phyloP scores from a whole-genome alignment of 192 early-diverging fungal genomes.

The Oehlia diaphana region DNA sequence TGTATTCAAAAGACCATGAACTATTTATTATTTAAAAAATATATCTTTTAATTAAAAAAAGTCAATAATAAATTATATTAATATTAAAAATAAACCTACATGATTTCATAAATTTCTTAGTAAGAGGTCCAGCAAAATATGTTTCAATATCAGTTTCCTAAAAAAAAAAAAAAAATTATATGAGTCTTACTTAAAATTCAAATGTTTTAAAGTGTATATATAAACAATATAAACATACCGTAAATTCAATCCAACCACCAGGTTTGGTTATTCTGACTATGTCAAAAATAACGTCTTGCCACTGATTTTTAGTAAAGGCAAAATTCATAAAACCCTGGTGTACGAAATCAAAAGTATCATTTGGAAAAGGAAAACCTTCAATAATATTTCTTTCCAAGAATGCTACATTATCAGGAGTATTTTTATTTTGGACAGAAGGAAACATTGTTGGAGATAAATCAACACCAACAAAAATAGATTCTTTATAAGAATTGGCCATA shows the following conservation, averaged over 20 bases:
- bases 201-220: too few species aligned
- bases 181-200: too few species aligned
- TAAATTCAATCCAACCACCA: constrained; percentile 52
- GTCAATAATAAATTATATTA: too few species aligned
- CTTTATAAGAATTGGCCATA: constrained; percentile 50
- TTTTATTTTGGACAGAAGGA: constrained; percentile 32
- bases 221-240: constrained; percentile 8
- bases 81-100: background rate
- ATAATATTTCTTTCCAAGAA: constrained; percentile 38
- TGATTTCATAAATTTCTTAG: background rate
- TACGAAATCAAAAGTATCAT: constrained; percentile 57
- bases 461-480: constrained; percentile 47
- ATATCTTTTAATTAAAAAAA: background rate
- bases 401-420: constrained; percentile 34
- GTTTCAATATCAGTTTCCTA: background rate
- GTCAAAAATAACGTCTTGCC: constrained; percentile 46
- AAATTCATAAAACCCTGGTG: constrained; percentile 47
- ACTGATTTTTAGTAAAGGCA: constrained; percentile 43
- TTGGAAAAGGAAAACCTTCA: constrained; percentile 43
- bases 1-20: background rate
- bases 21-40: background rate
- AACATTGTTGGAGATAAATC: constrained; percentile 45
- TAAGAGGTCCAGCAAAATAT: background rate
- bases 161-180: background rate
- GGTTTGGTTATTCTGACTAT: constrained; percentile 56